phyloP scores from a whole-genome alignment of 306 rosid genomes.

The Sicyos edulis region DNA sequence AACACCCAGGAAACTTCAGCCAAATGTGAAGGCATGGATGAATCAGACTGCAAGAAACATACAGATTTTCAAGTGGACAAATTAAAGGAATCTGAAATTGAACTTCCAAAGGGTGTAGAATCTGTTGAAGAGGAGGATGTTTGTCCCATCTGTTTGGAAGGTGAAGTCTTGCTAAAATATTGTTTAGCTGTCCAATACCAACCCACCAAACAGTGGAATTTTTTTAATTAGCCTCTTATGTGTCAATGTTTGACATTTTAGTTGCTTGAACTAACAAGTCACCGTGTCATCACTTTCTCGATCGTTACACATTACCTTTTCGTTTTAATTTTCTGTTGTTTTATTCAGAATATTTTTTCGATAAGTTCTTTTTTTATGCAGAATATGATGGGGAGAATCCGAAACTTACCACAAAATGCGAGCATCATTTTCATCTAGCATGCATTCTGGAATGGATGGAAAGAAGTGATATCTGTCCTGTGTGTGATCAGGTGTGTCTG shows the following conservation, averaged over 20 bases:
- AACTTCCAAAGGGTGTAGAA: slow-evolving; percentile 50
- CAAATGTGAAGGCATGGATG: slow-evolving; percentile 55
- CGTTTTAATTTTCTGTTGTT: background rate
- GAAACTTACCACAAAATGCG: slow-evolving; percentile 60
- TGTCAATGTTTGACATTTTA: slow-evolving; percentile 12
- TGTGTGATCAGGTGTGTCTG: slow-evolving; percentile 70
- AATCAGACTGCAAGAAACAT: slow-evolving; percentile 47
- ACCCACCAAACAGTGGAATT: slow-evolving; percentile 7
- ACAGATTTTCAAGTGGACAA: slow-evolving; percentile 36
- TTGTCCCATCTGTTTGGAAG: slow-evolving; percentile 97
- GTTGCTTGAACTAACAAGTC: slow-evolving; percentile 12
- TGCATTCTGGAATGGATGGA: slow-evolving; percentile 99
- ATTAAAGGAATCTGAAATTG: slow-evolving; percentile 51
- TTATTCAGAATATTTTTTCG: slow-evolving; percentile 65
- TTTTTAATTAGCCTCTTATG: background rate
- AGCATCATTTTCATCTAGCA: slow-evolving; percentile 90
- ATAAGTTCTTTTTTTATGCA: too few species aligned
- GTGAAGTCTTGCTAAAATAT: slow-evolving; percentile 29
- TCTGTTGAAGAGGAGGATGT: slow-evolving; percentile 68
- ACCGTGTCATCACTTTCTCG: background rate
- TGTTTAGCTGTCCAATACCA: slow-evolving; percentile 34
- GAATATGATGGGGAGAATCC: slow-evolving; percentile 84
- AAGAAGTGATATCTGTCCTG: slow-evolving; percentile 88
- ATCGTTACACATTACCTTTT: background rate
- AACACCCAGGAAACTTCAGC: slow-evolving; percentile 37